Percentiles rank a stretch among this genome's conserved stretches.
These are phyloP conservation scores for Beauveria bassiana DNA, from an alignment of 2,329 filamentous ascomycete species.

Conservation along the genomic window DNA sequence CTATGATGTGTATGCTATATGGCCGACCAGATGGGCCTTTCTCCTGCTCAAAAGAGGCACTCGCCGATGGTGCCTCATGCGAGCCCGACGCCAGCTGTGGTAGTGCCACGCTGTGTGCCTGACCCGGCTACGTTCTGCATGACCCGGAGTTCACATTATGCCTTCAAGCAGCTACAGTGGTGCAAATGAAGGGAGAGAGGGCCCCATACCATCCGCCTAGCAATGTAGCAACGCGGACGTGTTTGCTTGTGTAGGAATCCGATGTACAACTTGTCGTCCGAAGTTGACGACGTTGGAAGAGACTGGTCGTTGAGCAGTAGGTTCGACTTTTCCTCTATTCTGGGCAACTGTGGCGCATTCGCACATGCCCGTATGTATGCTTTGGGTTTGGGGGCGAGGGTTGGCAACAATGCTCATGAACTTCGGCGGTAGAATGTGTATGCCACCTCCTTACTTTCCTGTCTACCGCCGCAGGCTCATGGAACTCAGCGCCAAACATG, in stretches of 20 bases:
- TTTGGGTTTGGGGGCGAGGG: not conserved
- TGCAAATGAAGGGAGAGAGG: too few species aligned
- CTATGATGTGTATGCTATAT: not conserved
- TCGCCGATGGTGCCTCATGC: not conserved
- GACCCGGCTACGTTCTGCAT: not conserved
- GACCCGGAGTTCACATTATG: too few species aligned
- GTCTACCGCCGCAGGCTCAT: not conserved
- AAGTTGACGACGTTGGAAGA: conserved; percentile 30
- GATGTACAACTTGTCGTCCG: conserved; percentile 24
- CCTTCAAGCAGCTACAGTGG: too few species aligned
- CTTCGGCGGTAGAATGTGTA: not conserved
- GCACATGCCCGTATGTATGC: not conserved
- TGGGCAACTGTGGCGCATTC: not conserved
- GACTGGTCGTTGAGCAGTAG: conserved; percentile 19
- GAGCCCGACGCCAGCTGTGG: not conserved
- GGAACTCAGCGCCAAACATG: too few species aligned
- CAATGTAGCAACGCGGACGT: too few species aligned
- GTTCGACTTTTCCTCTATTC: not conserved
- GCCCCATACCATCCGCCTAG: too few species aligned
- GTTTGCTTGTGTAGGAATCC: too few species aligned
- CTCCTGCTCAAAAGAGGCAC: not conserved
- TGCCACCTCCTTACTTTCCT: not conserved
- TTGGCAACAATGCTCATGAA: not conserved
- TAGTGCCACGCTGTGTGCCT: not conserved
- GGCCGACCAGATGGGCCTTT: not conserved